Base-by-base conservation (phyloP, 441 rosid species). In the Biscutella laevigata region DNA sequence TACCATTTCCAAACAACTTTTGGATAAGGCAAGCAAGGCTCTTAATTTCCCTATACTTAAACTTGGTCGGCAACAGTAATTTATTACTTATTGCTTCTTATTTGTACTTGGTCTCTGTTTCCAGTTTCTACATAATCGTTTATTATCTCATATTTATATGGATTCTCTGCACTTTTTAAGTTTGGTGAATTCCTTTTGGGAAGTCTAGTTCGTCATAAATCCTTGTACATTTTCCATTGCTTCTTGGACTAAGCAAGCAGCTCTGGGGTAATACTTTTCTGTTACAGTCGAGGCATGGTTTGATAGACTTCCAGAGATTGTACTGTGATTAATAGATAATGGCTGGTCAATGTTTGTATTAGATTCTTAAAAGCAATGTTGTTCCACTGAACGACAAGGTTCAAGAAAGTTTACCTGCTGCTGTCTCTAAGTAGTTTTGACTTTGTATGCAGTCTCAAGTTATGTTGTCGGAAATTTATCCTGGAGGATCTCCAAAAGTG, bases 381-480 rank as follows among this genome's bases (percentile, higher is more conserved):
- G 17, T 30, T 52, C 41, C 29, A 59, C 25, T 66, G 26, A 26
- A 17, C 51, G 19, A 24, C 10, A 14, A 17, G 40, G 43, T 66
- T 53, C 42, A 25, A 19, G 33, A 52, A 52, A 30, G 6, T 43
- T 27, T 47, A 7, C 5, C 1, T 19, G 29, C 15, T 67, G 35
- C 19, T 67, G 19, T 42, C 58, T 14, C 49, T 39, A 53, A 43
- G 32, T 33, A 14, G 43, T 9, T 65, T 43, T 41, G 24, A 55
- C 13, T 55, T 35, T 37, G 28, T 68, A 21, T 57, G 64, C 87
- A 83, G 97, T 92, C 99, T 67, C 92, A 89, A 74, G 76, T 76
- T 52, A 72, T 89, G 86, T 69, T 94, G 64, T 81, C 99, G 44
- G 96, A 94, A 78, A 86, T 94, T 71, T 94, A 84, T 79, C 99